A percentile compares a stretch with the other conserved stretches of the same genome.
These are phyloP conservation scores for Teunomyces funiuensis DNA, from an alignment of 805 yeast species.

Conservation along the genomic window DNA sequence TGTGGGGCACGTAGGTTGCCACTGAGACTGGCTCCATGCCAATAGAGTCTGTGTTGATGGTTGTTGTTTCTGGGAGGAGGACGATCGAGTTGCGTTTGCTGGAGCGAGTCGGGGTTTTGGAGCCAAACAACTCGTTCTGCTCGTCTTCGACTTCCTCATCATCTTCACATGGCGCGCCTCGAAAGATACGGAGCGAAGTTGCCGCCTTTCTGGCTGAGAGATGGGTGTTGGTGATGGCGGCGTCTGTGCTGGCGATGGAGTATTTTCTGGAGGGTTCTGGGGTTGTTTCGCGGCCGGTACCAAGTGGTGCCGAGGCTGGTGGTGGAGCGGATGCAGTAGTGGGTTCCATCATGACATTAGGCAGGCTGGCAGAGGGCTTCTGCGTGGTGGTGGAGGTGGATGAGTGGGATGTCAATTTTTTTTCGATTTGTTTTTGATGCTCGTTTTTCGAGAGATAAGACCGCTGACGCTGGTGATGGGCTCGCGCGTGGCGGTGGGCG, in stretches of 20 bases:
- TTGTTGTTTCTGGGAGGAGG: neutral
- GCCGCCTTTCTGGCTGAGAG: conserved; percentile 60
- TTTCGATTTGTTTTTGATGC: too few relatives aligned
- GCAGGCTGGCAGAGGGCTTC: neutral
- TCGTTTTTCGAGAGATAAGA: too few relatives aligned
- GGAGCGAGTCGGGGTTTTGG: neutral
- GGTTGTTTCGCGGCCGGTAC: neutral
- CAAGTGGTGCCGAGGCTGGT: neutral
- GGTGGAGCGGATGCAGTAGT: neutral
- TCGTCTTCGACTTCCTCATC: conserved; percentile 10
- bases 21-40: conserved; percentile 61
- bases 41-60: conserved; percentile 7
- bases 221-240: conserved; percentile 9
- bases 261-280: neutral
- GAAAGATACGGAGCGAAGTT: conserved; percentile 52
- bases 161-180: conserved; percentile 25
- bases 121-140: neutral
- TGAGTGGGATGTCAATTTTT: neutral
- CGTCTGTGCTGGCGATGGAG: neutral
- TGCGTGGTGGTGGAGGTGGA: neutral
- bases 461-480: too few relatives aligned
- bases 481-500: too few relatives aligned
- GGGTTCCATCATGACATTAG: neutral
- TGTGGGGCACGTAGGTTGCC: conserved; percentile 71
- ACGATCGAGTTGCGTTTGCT: conserved; percentile 1